phyloP scores from a whole-genome alignment of 164 flowering plant species.

The Liriodendron chinense region DNA sequence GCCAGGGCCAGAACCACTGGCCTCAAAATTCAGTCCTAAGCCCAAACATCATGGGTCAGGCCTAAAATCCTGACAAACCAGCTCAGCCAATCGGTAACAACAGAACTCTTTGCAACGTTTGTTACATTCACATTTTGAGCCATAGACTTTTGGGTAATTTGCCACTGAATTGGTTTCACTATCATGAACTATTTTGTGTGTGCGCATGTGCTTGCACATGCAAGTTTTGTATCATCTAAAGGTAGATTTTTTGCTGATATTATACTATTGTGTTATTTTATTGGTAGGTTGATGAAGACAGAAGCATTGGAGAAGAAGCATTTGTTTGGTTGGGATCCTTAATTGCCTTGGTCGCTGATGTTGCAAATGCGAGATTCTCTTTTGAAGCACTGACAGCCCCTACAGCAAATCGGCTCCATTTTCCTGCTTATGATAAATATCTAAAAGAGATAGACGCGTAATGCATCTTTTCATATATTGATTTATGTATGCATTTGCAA shows the following conservation, averaged over 20 bases:
- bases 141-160: background rate
- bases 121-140: background rate
- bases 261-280: background rate
- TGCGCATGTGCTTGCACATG: too few relatives aligned
- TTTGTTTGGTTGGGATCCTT: slow-evolving; percentile 79
- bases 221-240: too few relatives aligned
- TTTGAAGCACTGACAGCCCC: slow-evolving; percentile 80
- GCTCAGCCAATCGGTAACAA: too few relatives aligned
- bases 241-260: background rate
- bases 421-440: slow-evolving; percentile 76
- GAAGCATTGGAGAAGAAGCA: slow-evolving; percentile 74
- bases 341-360: slow-evolving; percentile 64
- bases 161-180: background rate
- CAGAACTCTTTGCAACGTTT: too few relatives aligned
- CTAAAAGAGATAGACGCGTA: slow-evolving; percentile 71
- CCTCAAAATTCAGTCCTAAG: too few relatives aligned
- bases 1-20: too few relatives aligned
- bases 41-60: too few relatives aligned
- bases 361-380: slow-evolving; percentile 71
- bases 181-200: background rate
- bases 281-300: slow-evolving; percentile 57
- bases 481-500: background rate
- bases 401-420: slow-evolving; percentile 60
- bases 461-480: background rate
- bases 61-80: too few relatives aligned